phyloP scores from a whole-genome alignment of 345 rosid species.

The Eucalyptus virginea region DNA sequence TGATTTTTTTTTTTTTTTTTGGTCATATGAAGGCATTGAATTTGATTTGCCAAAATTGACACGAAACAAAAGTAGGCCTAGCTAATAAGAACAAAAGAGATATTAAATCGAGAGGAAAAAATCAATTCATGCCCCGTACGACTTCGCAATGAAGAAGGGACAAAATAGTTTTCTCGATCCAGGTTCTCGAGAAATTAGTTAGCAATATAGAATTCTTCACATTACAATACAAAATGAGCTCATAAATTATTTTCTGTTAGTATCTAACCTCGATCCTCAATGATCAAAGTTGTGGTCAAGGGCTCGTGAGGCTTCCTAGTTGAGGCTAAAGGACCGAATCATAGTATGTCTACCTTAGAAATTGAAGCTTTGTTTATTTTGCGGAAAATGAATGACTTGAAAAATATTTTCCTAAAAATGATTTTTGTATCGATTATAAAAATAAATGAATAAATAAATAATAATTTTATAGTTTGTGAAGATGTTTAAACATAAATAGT shows the following conservation, averaged over 20 bases:
- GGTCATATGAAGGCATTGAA: neutral
- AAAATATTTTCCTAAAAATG: neutral
- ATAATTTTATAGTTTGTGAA: too few species aligned
- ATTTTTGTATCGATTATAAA: too few species aligned
- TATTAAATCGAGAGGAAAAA: neutral
- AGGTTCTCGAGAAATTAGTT: neutral
- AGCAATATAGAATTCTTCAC: neutral
- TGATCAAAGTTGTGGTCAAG: neutral
- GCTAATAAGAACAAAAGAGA: constrained; percentile 25
- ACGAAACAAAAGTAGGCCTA: constrained; percentile 4
- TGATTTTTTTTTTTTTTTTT: too few species aligned
- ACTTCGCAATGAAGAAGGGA: neutral
- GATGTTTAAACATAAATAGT: too few species aligned
- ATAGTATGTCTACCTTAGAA: neutral
- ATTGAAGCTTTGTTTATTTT: too few species aligned
- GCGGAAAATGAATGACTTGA: too few species aligned
- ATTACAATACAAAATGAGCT: neutral
- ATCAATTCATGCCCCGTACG: constrained; percentile 7
- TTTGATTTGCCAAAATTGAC: neutral
- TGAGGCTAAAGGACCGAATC: neutral
- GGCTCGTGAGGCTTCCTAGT: neutral
- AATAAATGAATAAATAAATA: too few species aligned
- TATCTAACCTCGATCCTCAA: neutral
- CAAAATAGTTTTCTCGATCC: neutral
- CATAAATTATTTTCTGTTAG: neutral